Base-by-base conservation (phyloP, 305 asterid species). In the Ilex paraguariensis region DNA sequence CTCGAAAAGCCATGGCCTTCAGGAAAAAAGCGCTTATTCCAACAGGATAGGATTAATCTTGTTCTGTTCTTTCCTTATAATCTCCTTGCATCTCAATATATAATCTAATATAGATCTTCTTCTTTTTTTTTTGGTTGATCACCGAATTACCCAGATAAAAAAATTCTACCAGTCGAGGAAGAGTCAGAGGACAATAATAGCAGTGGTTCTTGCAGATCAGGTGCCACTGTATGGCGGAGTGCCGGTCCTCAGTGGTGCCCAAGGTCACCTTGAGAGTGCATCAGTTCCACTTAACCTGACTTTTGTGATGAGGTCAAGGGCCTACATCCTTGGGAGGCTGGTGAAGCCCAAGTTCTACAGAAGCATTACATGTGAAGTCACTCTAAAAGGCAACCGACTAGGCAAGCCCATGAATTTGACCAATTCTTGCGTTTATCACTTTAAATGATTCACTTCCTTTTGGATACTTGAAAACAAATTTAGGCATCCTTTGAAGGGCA, bases 211-310 rank as follows among this genome's bases (percentile, higher is more conserved):
- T 63, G 96, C 90, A 30, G 68, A 81, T 32, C 98, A 91, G 65
- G 87, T 91, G 66, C 98, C 98, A 3, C 87, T 88, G 3, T 88
- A 91, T 48, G 98, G 98, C 10, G 95, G 94, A 48, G 71, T 91
- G 48, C 90, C 96, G 0, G n/a, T 71, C 28, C 71, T 86, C 30
- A 73, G 31, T 28, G 69, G 73, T 40, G 79, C 68, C 56, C 76
- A 60, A 63, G 75, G 60, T 45, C 84, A 69, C 30, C 67, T 54
- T 8, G 87, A 80, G 60, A 76, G 74, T 48, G 69, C 75, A 54
- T 52, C 83, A 0, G 90, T 86, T 69, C 92, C 96, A 1, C 58
- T 91, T n/a, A 91, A 86, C 64, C 82, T 91, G 59, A 88, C 95
- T 5, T 80, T 88, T 36, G 69, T 74, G 7, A 61, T 91, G 73